Evolutionary conservation across 768 basidiomycete species (phyloP).

Genomic region (Mycena haematopus): DNA sequence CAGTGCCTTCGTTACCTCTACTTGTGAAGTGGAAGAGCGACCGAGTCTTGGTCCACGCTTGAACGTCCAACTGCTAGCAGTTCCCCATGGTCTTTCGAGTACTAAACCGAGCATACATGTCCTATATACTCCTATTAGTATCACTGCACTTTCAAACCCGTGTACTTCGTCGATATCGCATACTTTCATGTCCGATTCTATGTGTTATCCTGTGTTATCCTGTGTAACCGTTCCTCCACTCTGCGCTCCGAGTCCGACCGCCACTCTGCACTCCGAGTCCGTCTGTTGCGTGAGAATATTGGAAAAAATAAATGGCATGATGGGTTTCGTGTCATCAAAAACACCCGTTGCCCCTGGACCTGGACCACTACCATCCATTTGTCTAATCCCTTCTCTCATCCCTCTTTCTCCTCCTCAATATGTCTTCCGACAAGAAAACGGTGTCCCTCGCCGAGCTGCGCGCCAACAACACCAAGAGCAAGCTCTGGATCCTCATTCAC

Average conservation of each 20-base stretch:
- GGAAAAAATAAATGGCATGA: background rate
- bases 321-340: background rate
- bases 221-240: background rate
- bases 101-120: conserved; percentile 72
- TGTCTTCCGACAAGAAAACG: conserved; percentile 57
- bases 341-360: conserved; percentile 34
- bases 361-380: conserved; percentile 35
- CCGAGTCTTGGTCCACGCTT: conserved; percentile 74
- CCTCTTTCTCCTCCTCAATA: conserved; percentile 26
- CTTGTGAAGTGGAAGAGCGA: conserved; percentile 75
- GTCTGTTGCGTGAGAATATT: background rate
- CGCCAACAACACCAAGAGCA: conserved; percentile 74
- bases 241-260: background rate
- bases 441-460: conserved; percentile 81
- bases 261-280: background rate
- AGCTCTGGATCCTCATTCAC: conserved; percentile 82
- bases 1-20: conserved; percentile 81
- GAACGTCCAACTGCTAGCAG: conserved; percentile 58
- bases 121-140: too few relatives aligned
- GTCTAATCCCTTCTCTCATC: conserved; percentile 25
- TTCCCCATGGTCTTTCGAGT: conserved; percentile 70
- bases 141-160: background rate
- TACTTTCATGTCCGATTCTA: too few relatives aligned
- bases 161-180: too few relatives aligned
- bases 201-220: too few relatives aligned